Base-by-base conservation (phyloP, 345 rosid genomes). In the Linum tenue region DNA sequence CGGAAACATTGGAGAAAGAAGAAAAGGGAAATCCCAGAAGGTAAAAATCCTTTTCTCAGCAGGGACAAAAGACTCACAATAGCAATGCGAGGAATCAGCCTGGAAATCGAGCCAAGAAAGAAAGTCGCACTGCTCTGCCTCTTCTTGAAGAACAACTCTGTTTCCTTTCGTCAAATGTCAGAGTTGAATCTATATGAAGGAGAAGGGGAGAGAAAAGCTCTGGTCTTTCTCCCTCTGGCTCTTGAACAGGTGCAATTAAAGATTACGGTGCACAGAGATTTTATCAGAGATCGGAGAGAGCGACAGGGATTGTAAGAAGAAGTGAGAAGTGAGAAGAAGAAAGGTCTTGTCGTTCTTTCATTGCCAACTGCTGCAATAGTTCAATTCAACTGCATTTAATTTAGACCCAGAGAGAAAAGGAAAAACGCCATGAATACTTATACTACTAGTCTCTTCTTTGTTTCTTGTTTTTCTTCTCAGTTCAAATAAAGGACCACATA, bases 321-420 rank as follows among this genome's bases (percentile, higher is more conserved):
- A 66, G 62, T 59, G 59, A 37, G 59, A 39, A 41, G 36, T n/a
- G 60, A 37, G 65, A 44, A 68, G 37, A 55, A 31, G 55, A 37
- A 43, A 42, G 58, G 6, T 6, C 4, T 55, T 2, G 62, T 41
- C 61, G 7, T 5, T n/a, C 42, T 16, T 70, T 59, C 70, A 0
- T 22, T 22, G 31, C 53, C 53, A 48, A 48, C 53, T 48, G 53
- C 14, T 1, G 14, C 9, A 48, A 48, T 8, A 39, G 81, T 72
- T 80, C 76, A 76, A 74, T 72, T 80, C 76, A 76, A 74, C 71
- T 64, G 84, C 80, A 80, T 70, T 80, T 74, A 83, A 76, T 80
- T 78, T 0, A 22, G 78, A 56, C 67, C 63, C 67, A 66, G 53
- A 63, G 51, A 15, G 5, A 22, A 66, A 22, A 22, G 1, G 31